Evolutionary conservation across 257 asterid genomes (phyloP).

Genomic region (Osmanthus fragrans): DNA sequence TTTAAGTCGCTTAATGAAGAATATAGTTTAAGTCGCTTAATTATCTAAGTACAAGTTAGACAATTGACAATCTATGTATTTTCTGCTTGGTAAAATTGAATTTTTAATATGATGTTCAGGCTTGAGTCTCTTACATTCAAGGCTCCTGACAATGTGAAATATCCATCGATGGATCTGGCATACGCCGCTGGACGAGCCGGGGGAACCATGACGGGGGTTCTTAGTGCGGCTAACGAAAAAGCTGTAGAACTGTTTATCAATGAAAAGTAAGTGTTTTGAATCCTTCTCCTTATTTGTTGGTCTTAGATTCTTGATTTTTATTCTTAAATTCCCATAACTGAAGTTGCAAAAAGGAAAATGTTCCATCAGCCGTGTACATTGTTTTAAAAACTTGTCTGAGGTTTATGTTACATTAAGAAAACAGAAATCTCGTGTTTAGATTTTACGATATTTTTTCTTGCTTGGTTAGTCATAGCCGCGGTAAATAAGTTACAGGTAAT

Average conservation of each 20-base stretch:
- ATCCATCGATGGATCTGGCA: slow-evolving; percentile 95
- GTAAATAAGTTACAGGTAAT: background rate
- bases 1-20: slow-evolving; percentile 1
- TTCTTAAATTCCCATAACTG: background rate
- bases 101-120: slow-evolving; percentile 45
- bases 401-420: no score
- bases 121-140: slow-evolving; percentile 81
- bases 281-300: background rate
- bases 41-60: background rate
- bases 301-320: background rate
- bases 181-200: slow-evolving; percentile 98
- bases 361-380: no score
- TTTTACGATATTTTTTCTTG: no score
- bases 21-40: background rate
- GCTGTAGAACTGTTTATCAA: slow-evolving; percentile 91
- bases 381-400: no score
- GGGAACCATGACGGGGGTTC: slow-evolving; percentile 98
- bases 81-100: background rate
- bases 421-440: no score
- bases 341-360: no score
- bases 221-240: slow-evolving; percentile 97
- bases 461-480: no score
- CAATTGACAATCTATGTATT: background rate
- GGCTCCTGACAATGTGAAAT: slow-evolving; percentile 88
- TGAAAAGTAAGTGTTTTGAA: slow-evolving; percentile 56